Percentiles rank a stretch among this genome's conserved stretches.
These are phyloP conservation scores for Physcia stellaris DNA, from an alignment of 495 filamentous ascomycete genomes.

Conservation along the genomic window DNA sequence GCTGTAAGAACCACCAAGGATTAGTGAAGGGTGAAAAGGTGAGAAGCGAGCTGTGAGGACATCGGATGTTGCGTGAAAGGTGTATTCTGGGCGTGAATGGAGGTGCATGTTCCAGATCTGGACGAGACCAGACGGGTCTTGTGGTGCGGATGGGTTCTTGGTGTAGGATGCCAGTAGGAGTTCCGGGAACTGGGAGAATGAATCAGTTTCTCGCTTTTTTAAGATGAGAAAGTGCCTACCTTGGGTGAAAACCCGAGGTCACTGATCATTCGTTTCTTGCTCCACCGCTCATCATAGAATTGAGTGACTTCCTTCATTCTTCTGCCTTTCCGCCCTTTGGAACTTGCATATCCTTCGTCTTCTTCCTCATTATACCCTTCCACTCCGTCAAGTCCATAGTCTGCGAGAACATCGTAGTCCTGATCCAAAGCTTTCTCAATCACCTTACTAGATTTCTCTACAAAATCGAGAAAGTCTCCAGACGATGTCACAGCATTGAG, in stretches of 20 bases:
- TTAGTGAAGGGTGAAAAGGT: conserved; percentile 89
- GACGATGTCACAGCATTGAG: conserved; percentile 81
- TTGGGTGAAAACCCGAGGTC: conserved; percentile 87
- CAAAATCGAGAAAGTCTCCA: conserved; percentile 86
- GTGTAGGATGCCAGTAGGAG: conserved; percentile 89
- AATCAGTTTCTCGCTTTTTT: neutral
- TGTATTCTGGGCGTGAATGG: conserved; percentile 84
- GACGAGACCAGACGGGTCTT: conserved; percentile 87
- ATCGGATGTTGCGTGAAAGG: conserved; percentile 92
- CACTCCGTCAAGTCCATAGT: conserved; percentile 68
- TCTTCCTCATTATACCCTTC: conserved; percentile 71
- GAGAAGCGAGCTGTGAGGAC: conserved; percentile 93
- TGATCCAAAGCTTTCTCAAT: conserved; percentile 91
- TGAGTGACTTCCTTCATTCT: conserved; percentile 77
- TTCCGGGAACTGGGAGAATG: conserved; percentile 58
- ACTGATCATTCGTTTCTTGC: conserved; percentile 91
- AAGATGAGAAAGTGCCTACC: conserved; percentile 24
- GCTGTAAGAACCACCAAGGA: conserved; percentile 88
- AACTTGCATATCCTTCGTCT: conserved; percentile 44
- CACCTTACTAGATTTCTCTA: conserved; percentile 90
- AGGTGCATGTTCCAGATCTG: conserved; percentile 96
- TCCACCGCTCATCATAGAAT: conserved; percentile 92
- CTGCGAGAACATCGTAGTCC: conserved; percentile 85
- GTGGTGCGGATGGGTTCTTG: conserved; percentile 87
- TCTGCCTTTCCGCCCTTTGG: conserved; percentile 59